Evolutionary conservation across 179 eudicot genomes (phyloP), one percentile per base, ranked within the genome.

Genomic region (Amaranthus tricolor): DNA sequence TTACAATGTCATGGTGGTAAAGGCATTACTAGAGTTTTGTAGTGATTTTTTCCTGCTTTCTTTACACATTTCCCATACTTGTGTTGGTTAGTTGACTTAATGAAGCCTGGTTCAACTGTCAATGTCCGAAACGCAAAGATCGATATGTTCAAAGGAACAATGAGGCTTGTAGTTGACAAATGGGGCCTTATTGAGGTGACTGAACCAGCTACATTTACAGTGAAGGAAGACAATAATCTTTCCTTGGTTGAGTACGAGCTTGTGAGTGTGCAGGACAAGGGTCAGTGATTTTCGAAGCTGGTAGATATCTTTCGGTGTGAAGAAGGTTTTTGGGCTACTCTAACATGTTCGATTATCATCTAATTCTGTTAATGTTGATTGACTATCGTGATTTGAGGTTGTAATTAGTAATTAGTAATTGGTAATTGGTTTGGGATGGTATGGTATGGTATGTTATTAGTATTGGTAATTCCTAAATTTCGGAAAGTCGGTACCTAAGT

Each of bases 141-240:
- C 20, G 82, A 82, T 51, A 82, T 82, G 85, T 82, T 79, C 76
- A 82, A 82, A 67, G 79, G 76, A 13, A 72, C 78, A 2, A 82
- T 82, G 85, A 82, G 85, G 64, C 82, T 82, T 57, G 85, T 75
- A 47, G 85, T 79, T 72, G 85, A 82, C 84, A 82, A 82, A 64
- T 82, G 84, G 84, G 84, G 84, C 13, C 82, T 79, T 53, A 60
- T 82, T 61, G 84, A 82, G 70, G 77, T 75, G 17, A 71, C 84
- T 21, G 84, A 78, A 70, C 84, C 79, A 8, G 83, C 82, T 62
- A 54, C 47, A 45, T 79, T 79, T 69, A 62, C 77, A 20, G 78
- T 79, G 70, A 68, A 83, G 19, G 83, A 76, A 54, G 74, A 68
- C 17, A 81, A 81, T 62, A 81, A 81, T 49, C 75, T 81, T 54